Conservation (phyloP, 441 rosid genomes). For the Adansonia madagascariensis region DNA sequence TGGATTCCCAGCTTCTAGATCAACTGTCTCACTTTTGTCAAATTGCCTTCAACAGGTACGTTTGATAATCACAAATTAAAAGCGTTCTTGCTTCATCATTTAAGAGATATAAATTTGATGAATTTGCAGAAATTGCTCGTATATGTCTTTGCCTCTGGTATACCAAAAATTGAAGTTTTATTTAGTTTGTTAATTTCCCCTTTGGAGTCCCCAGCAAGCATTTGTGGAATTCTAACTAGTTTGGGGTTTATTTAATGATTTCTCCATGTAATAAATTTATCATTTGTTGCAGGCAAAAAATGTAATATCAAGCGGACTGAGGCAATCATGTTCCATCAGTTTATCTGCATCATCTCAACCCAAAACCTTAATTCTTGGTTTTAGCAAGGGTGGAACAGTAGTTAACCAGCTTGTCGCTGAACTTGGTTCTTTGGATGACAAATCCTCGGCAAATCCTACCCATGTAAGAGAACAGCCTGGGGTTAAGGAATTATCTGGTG, state of each 20-base stretch:
- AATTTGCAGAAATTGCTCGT: not conserved
- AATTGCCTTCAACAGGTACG: slow-evolving; percentile 62
- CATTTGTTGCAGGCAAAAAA: slow-evolving; percentile 48
- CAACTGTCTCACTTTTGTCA: slow-evolving; percentile 57
- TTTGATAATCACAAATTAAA: not conserved
- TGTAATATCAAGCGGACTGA: slow-evolving; percentile 33
- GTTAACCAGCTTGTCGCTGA: slow-evolving; percentile 81
- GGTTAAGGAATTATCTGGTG: slow-evolving; percentile 27
- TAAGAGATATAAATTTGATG: slow-evolving; percentile 1
- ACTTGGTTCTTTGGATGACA: slow-evolving; percentile 46
- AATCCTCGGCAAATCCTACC: slow-evolving; percentile 24
- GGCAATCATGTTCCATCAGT: slow-evolving; percentile 22
- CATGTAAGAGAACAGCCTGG: slow-evolving; percentile 26
- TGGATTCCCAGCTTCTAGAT: slow-evolving; percentile 74
- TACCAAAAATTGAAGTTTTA: not conserved
- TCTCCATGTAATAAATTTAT: slow-evolving; percentile 1
- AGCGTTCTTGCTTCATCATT: not conserved
- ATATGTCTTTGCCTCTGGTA: not conserved
- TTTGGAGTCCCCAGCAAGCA: not conserved
- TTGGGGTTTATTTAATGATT: not conserved
- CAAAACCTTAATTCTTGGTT: slow-evolving; percentile 71
- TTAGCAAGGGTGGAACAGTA: slow-evolving; percentile 90
- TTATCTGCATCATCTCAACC: slow-evolving; percentile 37
- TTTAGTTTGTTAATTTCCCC: not conserved
- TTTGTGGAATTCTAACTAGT: not conserved